These are phyloP conservation scores for Globisporangium radiosum DNA, from an alignment of 352 stramenopile species.

Conservation along the genomic window DNA sequence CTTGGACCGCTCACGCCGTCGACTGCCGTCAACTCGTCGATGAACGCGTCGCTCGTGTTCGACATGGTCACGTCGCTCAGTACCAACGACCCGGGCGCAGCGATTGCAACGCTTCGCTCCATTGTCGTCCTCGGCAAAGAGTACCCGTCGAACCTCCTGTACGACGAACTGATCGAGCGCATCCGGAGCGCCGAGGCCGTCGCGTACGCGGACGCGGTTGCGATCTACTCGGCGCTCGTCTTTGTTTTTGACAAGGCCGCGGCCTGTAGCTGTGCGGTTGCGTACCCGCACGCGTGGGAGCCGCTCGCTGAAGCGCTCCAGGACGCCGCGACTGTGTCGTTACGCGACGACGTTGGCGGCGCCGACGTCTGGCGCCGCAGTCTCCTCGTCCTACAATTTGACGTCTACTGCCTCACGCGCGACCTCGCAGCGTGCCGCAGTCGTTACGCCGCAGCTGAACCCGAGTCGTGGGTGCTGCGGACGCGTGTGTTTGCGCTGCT, in stretches of 20 bases:
- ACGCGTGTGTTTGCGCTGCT: constrained; percentile 60
- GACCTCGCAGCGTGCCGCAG: constrained; percentile 52
- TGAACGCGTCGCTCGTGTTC: constrained; percentile 78
- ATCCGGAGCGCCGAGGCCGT: constrained; percentile 68
- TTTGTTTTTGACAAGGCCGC: constrained; percentile 77
- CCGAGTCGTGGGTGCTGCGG: constrained; percentile 43
- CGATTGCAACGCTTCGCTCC: constrained; percentile 64
- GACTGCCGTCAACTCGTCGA: constrained; percentile 49
- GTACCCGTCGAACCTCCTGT: constrained; percentile 76
- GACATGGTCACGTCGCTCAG: constrained; percentile 80
- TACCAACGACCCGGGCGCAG: constrained; percentile 75
- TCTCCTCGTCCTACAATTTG: constrained; percentile 76
- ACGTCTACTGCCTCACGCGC: constrained; percentile 73
- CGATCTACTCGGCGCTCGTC: constrained; percentile 73
- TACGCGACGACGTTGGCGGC: constrained; percentile 13
- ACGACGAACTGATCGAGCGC: constrained; percentile 71
- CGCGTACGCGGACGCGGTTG: constrained; percentile 60
- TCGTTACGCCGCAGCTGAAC: constrained; percentile 41
- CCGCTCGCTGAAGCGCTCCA: constrained; percentile 51
- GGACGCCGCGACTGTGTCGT: constrained; percentile 37
- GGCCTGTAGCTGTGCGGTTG: constrained; percentile 48
- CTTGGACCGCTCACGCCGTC: constrained; percentile 47
- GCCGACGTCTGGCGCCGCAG: constrained; percentile 60
- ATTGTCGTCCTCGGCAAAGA: constrained; percentile 83
- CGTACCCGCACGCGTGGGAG: constrained; percentile 69